These are phyloP conservation scores for Serendipita sp. DNA, from an alignment of 768 basidiomycete species.

Conservation along the genomic window DNA sequence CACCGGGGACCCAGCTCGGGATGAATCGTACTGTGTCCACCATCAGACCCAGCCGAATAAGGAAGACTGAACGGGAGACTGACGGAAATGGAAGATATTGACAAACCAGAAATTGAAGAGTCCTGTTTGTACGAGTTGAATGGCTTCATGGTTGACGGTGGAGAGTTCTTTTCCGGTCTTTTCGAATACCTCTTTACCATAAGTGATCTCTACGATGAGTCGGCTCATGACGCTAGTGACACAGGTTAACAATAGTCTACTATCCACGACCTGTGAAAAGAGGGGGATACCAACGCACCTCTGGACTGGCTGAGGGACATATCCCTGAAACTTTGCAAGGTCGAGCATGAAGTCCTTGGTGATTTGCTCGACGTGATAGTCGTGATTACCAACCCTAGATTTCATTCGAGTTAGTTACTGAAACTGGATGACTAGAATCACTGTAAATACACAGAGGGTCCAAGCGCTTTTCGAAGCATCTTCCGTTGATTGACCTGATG, in stretches of 20 bases:
- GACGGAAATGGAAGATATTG: neutral
- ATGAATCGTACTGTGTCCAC: neutral
- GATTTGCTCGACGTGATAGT: neutral
- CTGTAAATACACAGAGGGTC: neutral
- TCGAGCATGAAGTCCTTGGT: neutral
- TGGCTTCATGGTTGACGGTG: neutral
- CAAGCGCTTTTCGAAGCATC: neutral
- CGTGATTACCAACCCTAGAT: neutral
- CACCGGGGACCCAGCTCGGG: constrained; percentile 5
- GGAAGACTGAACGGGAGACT: neutral
- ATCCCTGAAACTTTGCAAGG: neutral
- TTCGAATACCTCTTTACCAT: neutral
- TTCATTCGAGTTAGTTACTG: too few species aligned
- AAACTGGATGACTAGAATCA: too few species aligned
- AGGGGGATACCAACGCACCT: neutral
- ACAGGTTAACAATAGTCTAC: too few species aligned
- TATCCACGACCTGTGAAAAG: neutral
- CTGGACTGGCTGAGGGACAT: neutral
- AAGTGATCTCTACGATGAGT: neutral
- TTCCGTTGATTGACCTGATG: neutral
- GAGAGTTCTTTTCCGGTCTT: neutral
- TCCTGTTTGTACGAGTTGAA: neutral
- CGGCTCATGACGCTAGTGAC: neutral
- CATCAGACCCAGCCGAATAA: neutral
- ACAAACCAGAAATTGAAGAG: neutral